Percentiles rank a stretch among this genome's conserved stretches.
Conservation (phyloP, 1,139 yeast species). For the Taphrina deformans region DNA sequence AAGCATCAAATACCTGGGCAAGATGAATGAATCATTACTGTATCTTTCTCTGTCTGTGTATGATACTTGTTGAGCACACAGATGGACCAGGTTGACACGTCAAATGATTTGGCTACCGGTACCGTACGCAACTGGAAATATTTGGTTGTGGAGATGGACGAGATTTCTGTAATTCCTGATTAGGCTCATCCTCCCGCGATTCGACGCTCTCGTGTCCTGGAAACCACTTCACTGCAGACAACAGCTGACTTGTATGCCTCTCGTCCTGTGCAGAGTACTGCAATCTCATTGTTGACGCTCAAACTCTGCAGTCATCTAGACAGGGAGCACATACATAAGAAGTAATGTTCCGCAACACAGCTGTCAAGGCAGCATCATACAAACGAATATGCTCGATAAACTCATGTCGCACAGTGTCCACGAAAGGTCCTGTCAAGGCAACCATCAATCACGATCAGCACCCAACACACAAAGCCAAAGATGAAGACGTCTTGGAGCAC, state of each 20-base stretch:
- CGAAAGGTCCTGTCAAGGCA: conserved; percentile 25
- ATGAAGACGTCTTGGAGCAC: conserved; percentile 26
- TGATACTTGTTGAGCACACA: too few species aligned
- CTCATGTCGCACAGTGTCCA: conserved; percentile 8
- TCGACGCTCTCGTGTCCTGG: neutral
- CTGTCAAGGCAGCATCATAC: neutral
- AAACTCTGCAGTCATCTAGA: too few species aligned
- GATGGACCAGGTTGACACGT: too few species aligned
- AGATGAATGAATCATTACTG: too few species aligned
- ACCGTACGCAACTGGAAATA: too few species aligned
- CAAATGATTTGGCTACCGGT: too few species aligned
- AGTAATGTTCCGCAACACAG: conserved; percentile 4
- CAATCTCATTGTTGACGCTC: too few species aligned
- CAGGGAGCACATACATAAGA: too few species aligned
- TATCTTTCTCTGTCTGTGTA: too few species aligned
- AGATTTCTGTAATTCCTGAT: neutral
- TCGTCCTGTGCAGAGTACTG: too few species aligned
- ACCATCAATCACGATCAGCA: neutral
- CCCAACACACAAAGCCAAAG: conserved; percentile 26
- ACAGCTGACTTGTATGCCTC: too few species aligned
- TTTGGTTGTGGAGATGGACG: neutral
- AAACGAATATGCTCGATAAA: neutral
- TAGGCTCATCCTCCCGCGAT: neutral
- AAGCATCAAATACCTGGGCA: too few species aligned
- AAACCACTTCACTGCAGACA: neutral